Percentiles rank a stretch among this genome's conserved stretches.
Conservation (phyloP, 2,329 filamentous ascomycete species). For the Chrysoporthe cubensis region DNA sequence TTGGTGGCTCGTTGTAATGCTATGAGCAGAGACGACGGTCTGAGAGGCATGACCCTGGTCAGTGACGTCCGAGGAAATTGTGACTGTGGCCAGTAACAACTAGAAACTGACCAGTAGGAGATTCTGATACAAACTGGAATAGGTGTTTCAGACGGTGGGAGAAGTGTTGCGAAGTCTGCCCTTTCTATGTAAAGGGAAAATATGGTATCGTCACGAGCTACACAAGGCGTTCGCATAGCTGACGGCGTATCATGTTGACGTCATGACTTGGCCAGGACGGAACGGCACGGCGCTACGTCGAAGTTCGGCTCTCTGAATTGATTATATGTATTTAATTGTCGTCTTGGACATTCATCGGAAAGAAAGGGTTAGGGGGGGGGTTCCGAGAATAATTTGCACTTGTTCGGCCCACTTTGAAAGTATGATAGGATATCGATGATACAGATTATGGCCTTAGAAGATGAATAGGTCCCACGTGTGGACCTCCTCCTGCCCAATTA, state of each 20-base stretch:
- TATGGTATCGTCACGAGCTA: constrained; percentile 12
- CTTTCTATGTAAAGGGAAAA: neutral
- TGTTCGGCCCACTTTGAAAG: no score
- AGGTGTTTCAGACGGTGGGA: neutral
- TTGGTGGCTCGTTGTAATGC: neutral
- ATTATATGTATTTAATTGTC: no score
- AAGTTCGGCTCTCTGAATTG: neutral
- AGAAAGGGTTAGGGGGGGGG: no score
- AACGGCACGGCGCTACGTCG: neutral
- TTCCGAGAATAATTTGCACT: no score
- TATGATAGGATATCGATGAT: no score
- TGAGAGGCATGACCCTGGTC: constrained; percentile 22
- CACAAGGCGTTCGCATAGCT: neutral
- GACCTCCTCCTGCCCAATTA: no score
- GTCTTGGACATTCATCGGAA: no score
- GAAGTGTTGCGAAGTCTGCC: neutral
- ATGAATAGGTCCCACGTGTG: no score
- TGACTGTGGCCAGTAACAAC: neutral
- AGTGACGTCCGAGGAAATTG: neutral
- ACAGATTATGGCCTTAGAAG: no score
- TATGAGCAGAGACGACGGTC: constrained; percentile 5
- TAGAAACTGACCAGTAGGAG: neutral
- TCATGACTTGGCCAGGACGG: constrained; percentile 7
- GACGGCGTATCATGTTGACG: constrained; percentile 6
- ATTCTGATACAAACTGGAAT: neutral